Conservation (phyloP, 352 stramenopile species). For the Lagenidium giganteum region DNA sequence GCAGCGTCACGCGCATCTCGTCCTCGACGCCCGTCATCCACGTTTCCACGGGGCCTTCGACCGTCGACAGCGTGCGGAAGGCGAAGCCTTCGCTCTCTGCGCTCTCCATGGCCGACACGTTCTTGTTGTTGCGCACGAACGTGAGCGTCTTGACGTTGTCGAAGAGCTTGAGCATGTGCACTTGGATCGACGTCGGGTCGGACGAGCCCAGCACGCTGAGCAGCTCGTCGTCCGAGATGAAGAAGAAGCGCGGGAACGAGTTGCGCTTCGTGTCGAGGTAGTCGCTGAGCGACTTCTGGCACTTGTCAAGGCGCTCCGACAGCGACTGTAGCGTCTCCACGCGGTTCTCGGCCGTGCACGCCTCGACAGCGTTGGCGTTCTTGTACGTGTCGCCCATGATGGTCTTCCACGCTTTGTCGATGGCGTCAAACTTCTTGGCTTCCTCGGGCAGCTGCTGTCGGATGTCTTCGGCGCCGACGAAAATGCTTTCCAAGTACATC, state of each 20-base stretch:
- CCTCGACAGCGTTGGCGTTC: slow-evolving; percentile 89
- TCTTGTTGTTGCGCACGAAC: slow-evolving; percentile 89
- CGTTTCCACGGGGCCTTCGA: slow-evolving; percentile 90
- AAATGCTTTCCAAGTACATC: slow-evolving; percentile 96
- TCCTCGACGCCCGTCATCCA: slow-evolving; percentile 93
- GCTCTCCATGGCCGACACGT: slow-evolving; percentile 88
- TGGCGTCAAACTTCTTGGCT: slow-evolving; percentile 92
- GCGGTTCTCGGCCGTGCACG: slow-evolving; percentile 84
- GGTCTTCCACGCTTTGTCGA: slow-evolving; percentile 91
- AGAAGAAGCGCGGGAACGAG: slow-evolving; percentile 92
- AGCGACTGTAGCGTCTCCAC: slow-evolving; percentile 86
- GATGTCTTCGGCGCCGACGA: slow-evolving; percentile 92
- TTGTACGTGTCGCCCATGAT: slow-evolving; percentile 92
- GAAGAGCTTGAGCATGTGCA: slow-evolving; percentile 95
- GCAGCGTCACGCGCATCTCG: slow-evolving; percentile 86
- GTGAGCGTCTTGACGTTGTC: slow-evolving; percentile 92
- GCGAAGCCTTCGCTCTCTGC: slow-evolving; percentile 88
- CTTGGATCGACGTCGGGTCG: slow-evolving; percentile 90
- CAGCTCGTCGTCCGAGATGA: slow-evolving; percentile 93
- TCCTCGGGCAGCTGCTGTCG: slow-evolving; percentile 91
- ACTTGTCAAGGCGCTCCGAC: slow-evolving; percentile 87
- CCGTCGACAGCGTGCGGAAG: slow-evolving; percentile 64
- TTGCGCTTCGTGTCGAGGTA: slow-evolving; percentile 90
- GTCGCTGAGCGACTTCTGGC: slow-evolving; percentile 88
- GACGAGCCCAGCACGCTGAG: slow-evolving; percentile 89